Evolutionary conservation across 257 asterid genomes (phyloP), one percentile per base, ranked within the genome.

Genomic region (Misopates orontium): DNA sequence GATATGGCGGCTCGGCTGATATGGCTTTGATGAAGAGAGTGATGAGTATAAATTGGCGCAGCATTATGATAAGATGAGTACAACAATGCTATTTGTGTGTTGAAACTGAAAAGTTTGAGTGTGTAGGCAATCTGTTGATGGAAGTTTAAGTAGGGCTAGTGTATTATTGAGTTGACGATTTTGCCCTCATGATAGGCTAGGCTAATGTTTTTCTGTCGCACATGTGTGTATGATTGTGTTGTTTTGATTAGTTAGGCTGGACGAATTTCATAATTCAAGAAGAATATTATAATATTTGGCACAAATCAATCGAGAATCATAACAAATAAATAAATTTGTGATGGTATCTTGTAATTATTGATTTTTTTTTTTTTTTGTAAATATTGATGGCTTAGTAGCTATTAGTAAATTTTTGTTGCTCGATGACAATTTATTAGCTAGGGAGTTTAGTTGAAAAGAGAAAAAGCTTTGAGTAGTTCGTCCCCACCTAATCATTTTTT

Each of bases 1-100:
- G n/a, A 10, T 57, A 1, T 9, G 17, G 40, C 18, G 62, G 42
- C 42, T 57, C 42, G 47, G 62, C 47, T 31, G 48, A 74, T 20
- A 72, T 54, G 59, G 83, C 73, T 18, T 68, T 21, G 64, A 75
- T 54, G 48, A 76, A 58, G 67, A 71, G 42, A 65, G 60, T 13
- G 53, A 68, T 9, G 49, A 71, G 50, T 74, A 76, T 2, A 21
- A 79, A 17, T 22, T 42, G 51, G 71, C 20, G 73, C 44, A 39
- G 25, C 32, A 32, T 64, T n/a, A n/a, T n/a, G n/a, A n/a, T n/a
- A n/a, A n/a, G n/a, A n/a, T n/a, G 28, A 50, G 10, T 13, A 57
- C 25, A 69, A 31, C 17, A 22, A 4, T 66, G 23, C 22, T 19
- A n/a, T 20, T 20, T 28, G 54, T 44, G 64, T 53, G 61, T 22